A percentile compares a stretch with the other conserved stretches of the same genome.
phyloP scores from a whole-genome alignment of 2,329 filamentous ascomycete genomes.

The Botrytis squamosa region DNA sequence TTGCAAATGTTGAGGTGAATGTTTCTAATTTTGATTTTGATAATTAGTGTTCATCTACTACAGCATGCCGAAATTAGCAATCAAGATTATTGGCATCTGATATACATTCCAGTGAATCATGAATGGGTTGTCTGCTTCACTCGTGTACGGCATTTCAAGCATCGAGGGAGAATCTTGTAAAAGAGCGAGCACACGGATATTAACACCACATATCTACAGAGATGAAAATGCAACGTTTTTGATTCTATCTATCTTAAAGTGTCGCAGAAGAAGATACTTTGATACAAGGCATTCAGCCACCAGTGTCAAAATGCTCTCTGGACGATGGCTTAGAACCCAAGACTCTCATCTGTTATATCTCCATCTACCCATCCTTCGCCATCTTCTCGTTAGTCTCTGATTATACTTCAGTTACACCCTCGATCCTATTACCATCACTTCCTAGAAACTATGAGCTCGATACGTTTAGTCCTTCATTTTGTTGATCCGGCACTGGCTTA shows the following conservation, averaged over 20 bases:
- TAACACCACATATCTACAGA: not conserved
- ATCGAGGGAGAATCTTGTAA: not conserved
- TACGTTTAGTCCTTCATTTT: not conserved
- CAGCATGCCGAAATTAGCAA: too few relatives aligned
- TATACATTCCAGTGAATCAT: not conserved
- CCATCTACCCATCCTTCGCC: not conserved
- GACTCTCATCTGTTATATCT: not conserved
- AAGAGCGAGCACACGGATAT: not conserved
- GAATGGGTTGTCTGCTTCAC: not conserved
- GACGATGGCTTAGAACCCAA: not conserved
- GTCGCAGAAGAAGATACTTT: not conserved
- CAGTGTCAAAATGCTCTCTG: not conserved
- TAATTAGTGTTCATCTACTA: too few relatives aligned
- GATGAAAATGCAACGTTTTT: not conserved
- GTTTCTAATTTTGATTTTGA: not conserved
- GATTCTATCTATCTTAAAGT: not conserved
- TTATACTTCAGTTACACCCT: not conserved
- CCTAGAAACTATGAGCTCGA: not conserved
- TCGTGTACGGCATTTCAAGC: not conserved
- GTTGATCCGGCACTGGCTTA: not conserved
- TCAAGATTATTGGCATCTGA: too few relatives aligned
- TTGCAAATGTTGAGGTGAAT: not conserved
- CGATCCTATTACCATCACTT: rapidly evolving
- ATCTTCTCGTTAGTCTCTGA: not conserved
- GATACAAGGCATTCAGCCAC: not conserved